Evolutionary conservation across 352 stramenopile genomes (phyloP).

Genomic region (Pythium vanterpoolii): DNA sequence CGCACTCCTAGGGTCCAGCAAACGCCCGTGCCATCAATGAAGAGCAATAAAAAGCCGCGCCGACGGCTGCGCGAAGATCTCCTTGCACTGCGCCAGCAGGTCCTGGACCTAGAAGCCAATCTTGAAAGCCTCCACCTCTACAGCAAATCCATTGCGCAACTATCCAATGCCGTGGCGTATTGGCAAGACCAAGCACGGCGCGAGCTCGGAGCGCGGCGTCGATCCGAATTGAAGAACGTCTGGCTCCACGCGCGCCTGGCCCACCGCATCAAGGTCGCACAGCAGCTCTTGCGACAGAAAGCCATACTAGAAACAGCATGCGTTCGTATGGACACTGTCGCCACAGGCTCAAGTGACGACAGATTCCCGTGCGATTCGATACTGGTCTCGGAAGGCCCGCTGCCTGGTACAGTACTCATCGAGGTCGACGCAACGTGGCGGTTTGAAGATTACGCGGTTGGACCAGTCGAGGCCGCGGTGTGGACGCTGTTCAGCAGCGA

Average conservation of each 20-base stretch:
- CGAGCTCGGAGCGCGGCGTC: not conserved
- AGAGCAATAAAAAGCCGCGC: not conserved
- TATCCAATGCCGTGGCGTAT: not conserved
- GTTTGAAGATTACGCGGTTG: not conserved
- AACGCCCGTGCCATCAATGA: not conserved
- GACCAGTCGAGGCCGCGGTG: not conserved
- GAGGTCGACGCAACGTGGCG: not conserved
- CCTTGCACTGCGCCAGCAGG: not conserved
- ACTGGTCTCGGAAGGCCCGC: not conserved
- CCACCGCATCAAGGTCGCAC: not conserved
- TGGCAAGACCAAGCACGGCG: not conserved
- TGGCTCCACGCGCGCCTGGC: constrained; percentile 2
- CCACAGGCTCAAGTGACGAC: no score
- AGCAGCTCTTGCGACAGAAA: not conserved
- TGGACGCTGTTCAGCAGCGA: not conserved
- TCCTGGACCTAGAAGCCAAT: not conserved
- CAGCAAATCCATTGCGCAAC: no score
- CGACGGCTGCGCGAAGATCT: not conserved
- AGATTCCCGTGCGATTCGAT: not conserved
- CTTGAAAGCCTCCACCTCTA: not conserved
- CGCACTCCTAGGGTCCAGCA: no score
- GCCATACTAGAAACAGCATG: not conserved
- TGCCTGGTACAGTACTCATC: not conserved
- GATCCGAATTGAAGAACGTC: not conserved
- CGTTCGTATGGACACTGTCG: not conserved